phyloP scores from a whole-genome alignment of 2,329 filamentous ascomycete species.

The Ophiostoma fasciatum region DNA sequence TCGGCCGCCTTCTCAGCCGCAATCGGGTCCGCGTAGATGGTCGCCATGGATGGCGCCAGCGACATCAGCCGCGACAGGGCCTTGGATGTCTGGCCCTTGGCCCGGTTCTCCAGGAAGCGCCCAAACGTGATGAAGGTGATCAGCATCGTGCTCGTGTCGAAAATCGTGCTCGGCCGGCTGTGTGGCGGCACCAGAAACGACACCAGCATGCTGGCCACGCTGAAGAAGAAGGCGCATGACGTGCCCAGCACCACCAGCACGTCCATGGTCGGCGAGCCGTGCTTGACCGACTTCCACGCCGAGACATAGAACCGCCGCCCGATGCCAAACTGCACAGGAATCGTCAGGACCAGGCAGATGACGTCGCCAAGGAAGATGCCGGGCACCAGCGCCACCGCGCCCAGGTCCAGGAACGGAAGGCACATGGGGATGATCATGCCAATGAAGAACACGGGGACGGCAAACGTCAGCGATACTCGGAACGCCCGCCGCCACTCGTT shows the following conservation, averaged over 20 bases:
- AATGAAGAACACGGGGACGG: slow-evolving; percentile 78
- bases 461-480: slow-evolving; percentile 61
- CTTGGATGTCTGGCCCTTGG: slow-evolving; percentile 92
- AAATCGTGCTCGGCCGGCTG: slow-evolving; percentile 70
- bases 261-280: slow-evolving; percentile 92
- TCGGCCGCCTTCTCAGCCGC: slow-evolving; percentile 84
- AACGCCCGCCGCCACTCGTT: slow-evolving; percentile 83
- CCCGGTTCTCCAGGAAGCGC: slow-evolving; percentile 81
- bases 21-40: slow-evolving; percentile 89
- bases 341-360: slow-evolving; percentile 67
- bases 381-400: slow-evolving; percentile 46
- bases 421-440: slow-evolving; percentile 93
- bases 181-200: slow-evolving; percentile 65
- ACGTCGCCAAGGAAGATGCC: slow-evolving; percentile 84
- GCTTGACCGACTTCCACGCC: slow-evolving; percentile 84
- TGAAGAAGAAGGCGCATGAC: slow-evolving; percentile 93
- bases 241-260: slow-evolving; percentile 89
- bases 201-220: slow-evolving; percentile 70
- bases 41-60: slow-evolving; percentile 87
- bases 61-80: slow-evolving; percentile 92
- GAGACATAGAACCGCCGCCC: slow-evolving; percentile 87
- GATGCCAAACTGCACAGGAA: slow-evolving; percentile 93
- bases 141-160: slow-evolving; percentile 96
- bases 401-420: slow-evolving; percentile 61
- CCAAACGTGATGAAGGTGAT: slow-evolving; percentile 91